Percentiles rank a stretch among this genome's conserved stretches.
These are phyloP conservation scores for Mortierella polycephala DNA, from an alignment of 371 early-diverging fungal species.

Conservation along the genomic window DNA sequence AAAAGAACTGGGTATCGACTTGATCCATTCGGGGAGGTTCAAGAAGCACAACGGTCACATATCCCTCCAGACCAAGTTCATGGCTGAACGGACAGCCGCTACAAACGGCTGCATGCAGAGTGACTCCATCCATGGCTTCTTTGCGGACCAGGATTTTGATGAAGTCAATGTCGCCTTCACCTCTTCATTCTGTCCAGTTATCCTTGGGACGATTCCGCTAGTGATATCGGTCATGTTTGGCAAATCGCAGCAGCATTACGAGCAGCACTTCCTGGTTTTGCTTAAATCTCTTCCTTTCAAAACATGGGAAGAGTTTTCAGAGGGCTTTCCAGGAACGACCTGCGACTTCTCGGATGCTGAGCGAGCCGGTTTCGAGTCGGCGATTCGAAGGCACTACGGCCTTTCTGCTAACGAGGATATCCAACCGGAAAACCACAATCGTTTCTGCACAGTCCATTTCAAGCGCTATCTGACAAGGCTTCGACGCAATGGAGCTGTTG, in stretches of 20 bases:
- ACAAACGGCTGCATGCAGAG: conserved; percentile 6
- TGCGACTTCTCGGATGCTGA: neutral
- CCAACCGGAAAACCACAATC: conserved; percentile 6
- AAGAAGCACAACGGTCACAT: conserved; percentile 1
- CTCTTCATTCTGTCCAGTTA: neutral
- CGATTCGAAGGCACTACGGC: conserved; percentile 2
- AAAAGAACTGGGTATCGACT: neutral
- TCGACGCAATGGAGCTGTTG: neutral
- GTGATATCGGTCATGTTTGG: conserved; percentile 73
- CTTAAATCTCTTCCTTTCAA: too few species aligned
- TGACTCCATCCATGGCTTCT: conserved; percentile 12
- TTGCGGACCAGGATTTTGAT: neutral
- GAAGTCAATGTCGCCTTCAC: conserved; percentile 15
- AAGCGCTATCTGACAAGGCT: conserved; percentile 10
- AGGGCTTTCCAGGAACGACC: neutral
- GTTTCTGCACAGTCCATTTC: conserved; percentile 15
- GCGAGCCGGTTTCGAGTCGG: conserved; percentile 16
- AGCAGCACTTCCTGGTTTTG: neutral
- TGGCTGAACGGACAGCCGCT: neutral
- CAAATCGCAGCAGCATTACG: neutral
- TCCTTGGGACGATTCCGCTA: neutral
- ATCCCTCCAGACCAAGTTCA: conserved; percentile 8
- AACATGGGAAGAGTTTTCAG: too few species aligned
- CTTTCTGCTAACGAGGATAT: neutral
- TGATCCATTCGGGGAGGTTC: conserved; percentile 2